Base-by-base conservation (phyloP, 169 alveolate genomes). In the Plasmodium coatneyi region DNA sequence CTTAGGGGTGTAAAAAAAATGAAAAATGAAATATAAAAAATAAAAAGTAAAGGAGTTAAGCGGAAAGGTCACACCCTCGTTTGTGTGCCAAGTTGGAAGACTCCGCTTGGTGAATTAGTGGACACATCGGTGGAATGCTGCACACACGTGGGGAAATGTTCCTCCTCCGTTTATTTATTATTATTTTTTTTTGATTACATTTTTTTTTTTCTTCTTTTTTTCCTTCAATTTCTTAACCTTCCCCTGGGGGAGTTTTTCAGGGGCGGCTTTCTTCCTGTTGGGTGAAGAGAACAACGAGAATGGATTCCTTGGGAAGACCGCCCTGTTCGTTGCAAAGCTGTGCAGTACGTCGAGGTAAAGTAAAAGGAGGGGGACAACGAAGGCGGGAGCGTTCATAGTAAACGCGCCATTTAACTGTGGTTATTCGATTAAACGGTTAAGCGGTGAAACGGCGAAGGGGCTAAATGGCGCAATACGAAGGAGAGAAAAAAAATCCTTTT, bases 341-440 rank as follows among this genome's bases (percentile, higher is more conserved):
- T 86, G 82, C 46, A 86, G 19, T 16, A 56, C 71, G 80, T 80
- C 80, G n/a, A 86, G 39, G 80, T 36, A 78, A 74, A 36, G 25
- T 22, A 86, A 56, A 36, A 86, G 41, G 43, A 86, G 9, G 5
- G 93, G 60, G 70, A 76, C 28, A 3, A 78, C 1, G 14, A 86
- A 9, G 14, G 49, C 39, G 19, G 71, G 43, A 54, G 70, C 80
- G 87, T 79, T 43, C 93, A 86, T 86, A 86, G 34, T 86, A 86
- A 46, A 30, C 56, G 81, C 52, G 25, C 81, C 81, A 60, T 66
- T 82, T 32, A 71, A 84, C 56, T 84, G 41, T n/a, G 39, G 49
- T 25, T n/a, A 36, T 2, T n/a, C 10, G 52, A 28, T 30, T 30
- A 30, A 0, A 7, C 22, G 41, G 25, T 10, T 46, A 0, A 12